phyloP scores from a whole-genome alignment of 1,284 basidiomycete genomes.

The Rhodotorula sp. region DNA sequence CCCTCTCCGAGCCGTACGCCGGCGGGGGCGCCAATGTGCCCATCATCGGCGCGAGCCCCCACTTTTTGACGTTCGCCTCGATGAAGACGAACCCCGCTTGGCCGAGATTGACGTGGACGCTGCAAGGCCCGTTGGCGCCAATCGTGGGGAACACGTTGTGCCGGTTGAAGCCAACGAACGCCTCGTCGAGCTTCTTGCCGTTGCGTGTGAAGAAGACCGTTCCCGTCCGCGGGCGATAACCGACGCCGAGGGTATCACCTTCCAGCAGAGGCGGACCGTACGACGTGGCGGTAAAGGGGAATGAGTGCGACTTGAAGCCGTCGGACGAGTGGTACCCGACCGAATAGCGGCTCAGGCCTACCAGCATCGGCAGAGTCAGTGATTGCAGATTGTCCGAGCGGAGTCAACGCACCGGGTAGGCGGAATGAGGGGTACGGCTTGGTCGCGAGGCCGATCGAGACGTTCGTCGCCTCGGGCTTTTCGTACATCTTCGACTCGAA shows the following conservation, averaged over 20 bases:
- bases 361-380: background rate
- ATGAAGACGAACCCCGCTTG: constrained; percentile 97
- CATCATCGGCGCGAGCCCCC: constrained; percentile 91
- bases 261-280: constrained; percentile 86
- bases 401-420: constrained; percentile 60
- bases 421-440: constrained; percentile 93
- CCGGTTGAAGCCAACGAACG: constrained; percentile 79
- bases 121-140: constrained; percentile 90
- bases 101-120: constrained; percentile 90
- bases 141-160: constrained; percentile 94
- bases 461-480: constrained; percentile 76
- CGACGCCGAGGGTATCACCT: constrained; percentile 90
- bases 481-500: constrained; percentile 99
- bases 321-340: constrained; percentile 89
- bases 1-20: constrained; percentile 90
- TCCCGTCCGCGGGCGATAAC: constrained; percentile 89
- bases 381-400: no score
- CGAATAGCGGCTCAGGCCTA: constrained; percentile 82
- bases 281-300: constrained; percentile 84
- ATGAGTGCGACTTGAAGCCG: constrained; percentile 97
- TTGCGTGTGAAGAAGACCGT: constrained; percentile 96
- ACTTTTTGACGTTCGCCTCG: constrained; percentile 97
- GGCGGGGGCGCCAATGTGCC: constrained; percentile 93
- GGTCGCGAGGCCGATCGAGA: constrained; percentile 86
- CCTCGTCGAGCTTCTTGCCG: constrained; percentile 91